A percentile compares a stretch with the other conserved stretches of the same genome.
Conservation (phyloP, 306 rosid species). For the Cucumis melo region DNA sequence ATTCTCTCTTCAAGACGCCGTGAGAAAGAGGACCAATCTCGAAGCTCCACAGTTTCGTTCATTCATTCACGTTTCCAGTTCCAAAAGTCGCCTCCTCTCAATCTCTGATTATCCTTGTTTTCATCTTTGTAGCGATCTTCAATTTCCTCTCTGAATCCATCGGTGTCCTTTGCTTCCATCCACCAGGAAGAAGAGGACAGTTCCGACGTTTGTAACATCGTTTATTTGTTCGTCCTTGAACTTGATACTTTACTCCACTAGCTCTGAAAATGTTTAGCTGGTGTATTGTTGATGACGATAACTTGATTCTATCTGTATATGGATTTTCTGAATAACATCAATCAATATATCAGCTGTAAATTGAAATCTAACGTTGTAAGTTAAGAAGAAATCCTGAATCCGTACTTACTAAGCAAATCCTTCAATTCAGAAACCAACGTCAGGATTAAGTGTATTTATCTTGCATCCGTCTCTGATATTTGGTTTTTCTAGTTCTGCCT, state of each 20-base stretch:
- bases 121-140: background rate
- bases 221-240: background rate
- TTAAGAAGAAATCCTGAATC: background rate
- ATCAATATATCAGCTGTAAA: background rate
- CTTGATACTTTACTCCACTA: background rate
- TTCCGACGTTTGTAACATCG: background rate
- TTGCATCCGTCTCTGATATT: background rate
- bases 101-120: background rate
- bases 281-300: background rate
- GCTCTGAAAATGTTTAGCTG: background rate
- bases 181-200: background rate
- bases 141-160: background rate
- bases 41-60: background rate
- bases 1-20: slow-evolving; percentile 6
- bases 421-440: background rate
- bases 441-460: background rate
- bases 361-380: background rate
- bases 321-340: background rate
- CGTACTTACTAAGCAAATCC: background rate
- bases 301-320: background rate
- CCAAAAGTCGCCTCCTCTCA: background rate
- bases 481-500: background rate
- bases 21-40: slow-evolving; percentile 1
- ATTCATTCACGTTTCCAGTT: background rate
- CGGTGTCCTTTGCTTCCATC: background rate